Evolutionary conservation across 2,329 filamentous ascomycete genomes (phyloP), one percentile per base, ranked within the genome.

Genomic region (Tolypocladium capitatum): DNA sequence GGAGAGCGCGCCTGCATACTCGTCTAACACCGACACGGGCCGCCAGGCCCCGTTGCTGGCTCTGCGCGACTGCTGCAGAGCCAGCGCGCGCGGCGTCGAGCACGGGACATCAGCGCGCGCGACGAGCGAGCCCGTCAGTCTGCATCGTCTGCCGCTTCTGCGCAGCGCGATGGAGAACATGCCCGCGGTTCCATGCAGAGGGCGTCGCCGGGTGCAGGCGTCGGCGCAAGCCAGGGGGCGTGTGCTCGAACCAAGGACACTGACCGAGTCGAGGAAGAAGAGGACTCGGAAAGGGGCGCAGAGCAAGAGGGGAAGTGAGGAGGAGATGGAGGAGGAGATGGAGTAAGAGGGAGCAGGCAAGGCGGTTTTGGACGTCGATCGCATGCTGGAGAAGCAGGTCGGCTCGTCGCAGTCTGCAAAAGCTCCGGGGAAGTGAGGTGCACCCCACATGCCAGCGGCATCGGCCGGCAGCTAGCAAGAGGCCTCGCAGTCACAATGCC

Each of bases 1-100:
- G 46, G 31, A 31, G 43, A 47, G 42, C 45, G 51, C 36, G 41
- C 32, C 51, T 31, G 58, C 75, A 56, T 68, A 83, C 80, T 83
- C 79, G 60, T 83, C 80, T 16, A 83, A 64, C 24, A 80, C 74
- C 49, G 78, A 78, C 45, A 80, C 75, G 4, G 80, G 79, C 50
- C 80, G 72, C 80, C 79, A 83, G 64, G 73, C 70, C 31, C 68
- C 53, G 51, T 59, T 58, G 48, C 55, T 58, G 27, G 54, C 52
- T 27, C 45, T 49, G 49, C 56, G 58, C 34, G 44, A 40, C 35
- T 51, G 52, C 35, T 45, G 51, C 47, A 14, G 43, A 36, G 36
- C 40, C 47, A 14, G 43, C 40, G 36, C 40, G n/a, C 31, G 35
- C 6, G n/a, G 50, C 9, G 38, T 44, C 32, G 9, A 20, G 21